Base-by-base conservation (phyloP, 768 basidiomycete species). In the Cystofilobasidium macerans region DNA sequence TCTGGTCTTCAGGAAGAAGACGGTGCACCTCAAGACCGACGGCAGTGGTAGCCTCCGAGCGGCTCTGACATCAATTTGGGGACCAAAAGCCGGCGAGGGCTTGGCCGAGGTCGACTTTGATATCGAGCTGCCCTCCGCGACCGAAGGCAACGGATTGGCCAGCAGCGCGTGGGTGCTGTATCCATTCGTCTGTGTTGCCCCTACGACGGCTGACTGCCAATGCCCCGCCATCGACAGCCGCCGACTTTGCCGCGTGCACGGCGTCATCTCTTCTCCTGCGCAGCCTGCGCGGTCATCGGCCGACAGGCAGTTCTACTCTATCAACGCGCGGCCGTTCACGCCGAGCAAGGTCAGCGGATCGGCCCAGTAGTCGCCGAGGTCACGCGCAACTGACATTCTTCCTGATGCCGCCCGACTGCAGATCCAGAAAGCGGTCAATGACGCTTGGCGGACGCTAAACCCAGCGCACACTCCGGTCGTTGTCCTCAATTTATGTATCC, bases 401-500 rank as follows among this genome's bases (percentile, higher is more conserved):
- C 14, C 57, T 30, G 22, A 1, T 18, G 18, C 16, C 33, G 40
- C 28, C 33, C 59, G 22, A 59, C 2, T n/a, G 26, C 69, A 89
- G 88, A 78, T 93, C 32, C 87, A 89, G 72, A 92, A 90, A 72
- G 85, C 85, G 0, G 82, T 95, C 77, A 95, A 95, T 72, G 94
- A 99, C 71, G 84, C 90, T 2, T 99, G 95, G 75, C 84, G 86
- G 61, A 82, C 85, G 0, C 94, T 93, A 79, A 85, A 85, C 69
- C 75, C 79, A 43, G 78, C 80, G 62, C 92, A 95, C 70, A 78
- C 82, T 0, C 92, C 94, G 0, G 84, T 94, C 69, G 79, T 93
- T 35, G 76, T 97, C 8, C 87, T 89, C 0, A 85, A 97, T 74
- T 85, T 97, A 70, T 78, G 83, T 18, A 74, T 97, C 3, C 90